Evolutionary conservation across 73 alveolate species (phyloP).

Genomic region (Symbiodinium pilosum): DNA sequence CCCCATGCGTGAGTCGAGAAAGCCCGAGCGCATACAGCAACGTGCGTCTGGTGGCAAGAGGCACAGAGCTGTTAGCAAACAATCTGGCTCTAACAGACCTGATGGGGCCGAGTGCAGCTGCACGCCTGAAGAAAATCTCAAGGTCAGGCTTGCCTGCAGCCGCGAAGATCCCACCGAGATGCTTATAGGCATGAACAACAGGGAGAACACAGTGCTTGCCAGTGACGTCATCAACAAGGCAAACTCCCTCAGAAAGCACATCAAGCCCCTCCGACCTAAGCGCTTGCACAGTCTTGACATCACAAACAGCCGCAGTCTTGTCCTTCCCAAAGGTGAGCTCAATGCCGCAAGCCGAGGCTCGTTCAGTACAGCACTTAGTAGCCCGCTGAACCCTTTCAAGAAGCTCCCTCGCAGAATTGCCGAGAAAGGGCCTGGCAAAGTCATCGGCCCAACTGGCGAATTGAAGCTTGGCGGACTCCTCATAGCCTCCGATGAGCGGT

Average conservation of each 20-base stretch:
- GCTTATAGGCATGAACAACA: not conserved
- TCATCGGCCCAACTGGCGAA: not conserved
- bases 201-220: not conserved
- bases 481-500: not conserved
- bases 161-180: not conserved
- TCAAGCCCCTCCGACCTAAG: not conserved
- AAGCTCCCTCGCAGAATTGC: not conserved
- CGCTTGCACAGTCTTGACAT: not conserved
- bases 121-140: not conserved
- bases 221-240: not conserved
- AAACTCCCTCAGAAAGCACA: accelerated
- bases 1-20: not conserved
- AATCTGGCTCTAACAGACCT: not conserved
- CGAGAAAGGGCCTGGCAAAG: not conserved
- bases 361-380: not conserved
- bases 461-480: not conserved
- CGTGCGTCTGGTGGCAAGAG: not conserved
- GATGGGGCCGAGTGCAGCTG: not conserved
- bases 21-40: not conserved
- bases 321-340: not conserved
- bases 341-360: not conserved
- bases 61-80: not conserved
- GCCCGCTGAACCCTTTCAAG: not conserved
- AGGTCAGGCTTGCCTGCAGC: not conserved
- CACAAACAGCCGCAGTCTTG: not conserved